These are phyloP conservation scores for Epichloe bromicola DNA, from an alignment of 2,329 filamentous ascomycete species.

Conservation along the genomic window DNA sequence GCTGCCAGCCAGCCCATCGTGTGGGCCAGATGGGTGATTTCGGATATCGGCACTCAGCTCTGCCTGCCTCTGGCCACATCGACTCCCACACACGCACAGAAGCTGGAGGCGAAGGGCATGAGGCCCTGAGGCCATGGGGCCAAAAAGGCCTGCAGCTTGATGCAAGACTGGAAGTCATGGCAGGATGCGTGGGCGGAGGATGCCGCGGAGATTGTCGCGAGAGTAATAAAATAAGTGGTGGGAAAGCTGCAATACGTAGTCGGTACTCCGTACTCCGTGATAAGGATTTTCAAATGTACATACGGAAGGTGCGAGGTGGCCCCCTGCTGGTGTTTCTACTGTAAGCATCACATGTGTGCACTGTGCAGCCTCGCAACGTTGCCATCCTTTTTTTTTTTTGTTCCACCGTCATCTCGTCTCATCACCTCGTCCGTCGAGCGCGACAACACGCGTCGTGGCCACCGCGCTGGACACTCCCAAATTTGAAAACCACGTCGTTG, in stretches of 20 bases:
- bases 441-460: too few species aligned
- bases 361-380: too few species aligned
- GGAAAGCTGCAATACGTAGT: neutral
- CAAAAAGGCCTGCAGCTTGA: too few species aligned
- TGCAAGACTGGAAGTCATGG: neutral
- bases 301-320: neutral
- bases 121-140: neutral
- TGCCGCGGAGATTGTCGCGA: neutral
- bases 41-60: neutral
- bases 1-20: neutral
- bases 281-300: neutral
- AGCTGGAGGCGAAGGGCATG: neutral
- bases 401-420: too few species aligned
- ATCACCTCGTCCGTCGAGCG: too few species aligned
- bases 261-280: too few species aligned
- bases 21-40: neutral
- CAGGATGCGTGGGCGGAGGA: neutral
- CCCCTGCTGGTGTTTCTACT: neutral
- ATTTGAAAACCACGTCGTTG: too few species aligned
- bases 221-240: neutral
- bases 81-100: neutral
- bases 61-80: neutral
- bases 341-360: too few species aligned
- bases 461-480: too few species aligned
- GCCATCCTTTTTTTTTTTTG: too few species aligned